phyloP scores from a whole-genome alignment of 345 rosid species.

The Eucalyptus sp. region DNA sequence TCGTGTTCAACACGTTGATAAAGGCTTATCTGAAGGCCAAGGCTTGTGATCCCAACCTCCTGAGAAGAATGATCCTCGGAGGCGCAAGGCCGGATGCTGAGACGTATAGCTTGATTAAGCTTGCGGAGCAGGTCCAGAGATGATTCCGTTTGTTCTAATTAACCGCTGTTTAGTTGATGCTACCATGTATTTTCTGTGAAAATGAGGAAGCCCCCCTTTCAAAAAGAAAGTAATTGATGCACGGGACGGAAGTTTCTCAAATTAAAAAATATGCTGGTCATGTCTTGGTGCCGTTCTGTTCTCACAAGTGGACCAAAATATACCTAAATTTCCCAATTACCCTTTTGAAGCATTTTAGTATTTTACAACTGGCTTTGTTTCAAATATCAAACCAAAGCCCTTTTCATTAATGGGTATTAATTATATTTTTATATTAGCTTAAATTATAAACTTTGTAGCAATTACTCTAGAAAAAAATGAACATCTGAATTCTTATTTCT shows the following conservation, averaged over 20 bases:
- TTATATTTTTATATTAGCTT: not conserved
- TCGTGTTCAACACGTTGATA: slow-evolving; percentile 70
- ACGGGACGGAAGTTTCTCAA: not conserved
- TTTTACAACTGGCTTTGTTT: not conserved
- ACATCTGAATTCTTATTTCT: not conserved
- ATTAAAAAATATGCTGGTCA: not conserved
- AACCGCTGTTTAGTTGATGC: not conserved
- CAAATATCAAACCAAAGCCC: not conserved
- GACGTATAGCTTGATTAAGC: slow-evolving; percentile 76
- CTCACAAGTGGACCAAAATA: not conserved
- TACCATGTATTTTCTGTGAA: not conserved
- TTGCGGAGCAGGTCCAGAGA: slow-evolving; percentile 40
- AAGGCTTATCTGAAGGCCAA: slow-evolving; percentile 78
- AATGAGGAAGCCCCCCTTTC: not conserved
- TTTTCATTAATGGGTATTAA: not conserved
- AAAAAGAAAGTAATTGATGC: not conserved
- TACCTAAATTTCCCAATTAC: not conserved
- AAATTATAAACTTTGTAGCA: not conserved
- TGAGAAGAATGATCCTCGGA: slow-evolving; percentile 88
- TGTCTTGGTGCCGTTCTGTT: not conserved
- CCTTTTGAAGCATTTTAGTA: not conserved
- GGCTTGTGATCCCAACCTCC: slow-evolving; percentile 51
- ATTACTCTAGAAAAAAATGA: not conserved
- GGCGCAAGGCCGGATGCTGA: slow-evolving; percentile 94
- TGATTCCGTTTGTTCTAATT: not conserved